Evolutionary conservation across 352 stramenopile genomes (phyloP), one percentile per base, ranked within the genome.

Genomic region (Globisporangium spinosum): DNA sequence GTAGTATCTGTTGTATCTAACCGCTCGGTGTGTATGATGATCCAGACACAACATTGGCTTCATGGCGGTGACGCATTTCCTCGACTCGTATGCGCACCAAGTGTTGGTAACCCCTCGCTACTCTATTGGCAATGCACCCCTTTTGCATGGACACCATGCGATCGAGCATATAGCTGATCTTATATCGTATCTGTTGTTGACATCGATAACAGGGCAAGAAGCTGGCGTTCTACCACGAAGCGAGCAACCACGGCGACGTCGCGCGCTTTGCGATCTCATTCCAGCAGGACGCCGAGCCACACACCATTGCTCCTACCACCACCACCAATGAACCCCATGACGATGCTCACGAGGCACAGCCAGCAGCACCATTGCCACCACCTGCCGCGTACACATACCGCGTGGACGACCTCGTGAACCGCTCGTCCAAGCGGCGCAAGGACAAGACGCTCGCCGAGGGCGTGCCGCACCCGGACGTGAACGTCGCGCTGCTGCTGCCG

Each of bases 1-100:
- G 8, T 55, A 15, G n/a, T 12, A 12, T 56, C n/a, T 9, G 10
- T n/a, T 56, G 60, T 20, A 23, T 13, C 38, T 12, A 20, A 34
- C 47, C 3, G 25, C 38, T 32, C 29, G 4, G 29, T 32, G 29
- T 32, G 9, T 20, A 57, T 7, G 40, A 64, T 38, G 40, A 60
- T 8, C 65, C 20, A 93, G 86, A 35, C 88, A 95, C 74, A 95
- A 95, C 61, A 85, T 95, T 71, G 88, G 88, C 2, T 91, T 72
- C 64, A 72, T 81, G 61, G 88, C 77, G 0, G 70, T 90, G 47
- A 69, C 51, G 51, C 82, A 95, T 58, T 94, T 94, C 67, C 51
- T 94, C 20, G 64, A 89, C 8, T 79, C 79, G 38, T 92, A 94
- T 58, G 83, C 71, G 13, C 72, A 80, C 8, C 64, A 80, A 71